Evolutionary conservation across 2,329 filamentous ascomycete genomes (phyloP).

Genomic region (Coniochaeta sp.): DNA sequence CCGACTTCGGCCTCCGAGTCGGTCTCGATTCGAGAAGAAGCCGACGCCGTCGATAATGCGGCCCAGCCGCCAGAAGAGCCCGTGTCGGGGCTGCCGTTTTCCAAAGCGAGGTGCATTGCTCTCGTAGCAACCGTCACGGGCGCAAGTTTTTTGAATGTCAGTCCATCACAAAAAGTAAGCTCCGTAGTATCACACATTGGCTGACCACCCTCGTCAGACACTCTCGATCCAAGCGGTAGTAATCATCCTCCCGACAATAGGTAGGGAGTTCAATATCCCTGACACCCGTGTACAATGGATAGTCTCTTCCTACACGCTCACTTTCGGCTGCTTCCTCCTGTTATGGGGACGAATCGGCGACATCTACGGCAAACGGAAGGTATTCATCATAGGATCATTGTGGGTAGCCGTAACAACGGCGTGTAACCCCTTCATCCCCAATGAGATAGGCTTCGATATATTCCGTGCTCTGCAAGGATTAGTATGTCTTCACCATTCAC

Average conservation of each 20-base stretch:
- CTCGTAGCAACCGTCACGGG: constrained; percentile 47
- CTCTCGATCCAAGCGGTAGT: constrained; percentile 52
- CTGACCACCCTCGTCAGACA: constrained; percentile 30
- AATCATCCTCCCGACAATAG: constrained; percentile 57
- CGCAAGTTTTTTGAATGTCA: constrained; percentile 48
- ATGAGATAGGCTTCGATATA: constrained; percentile 61
- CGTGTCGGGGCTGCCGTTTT: constrained; percentile 17
- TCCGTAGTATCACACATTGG: background rate
- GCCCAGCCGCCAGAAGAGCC: background rate
- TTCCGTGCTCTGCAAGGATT: constrained; percentile 61
- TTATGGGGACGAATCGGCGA: constrained; percentile 63
- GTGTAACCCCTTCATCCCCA: constrained; percentile 55
- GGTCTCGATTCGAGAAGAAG: background rate
- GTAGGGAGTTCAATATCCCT: constrained; percentile 47
- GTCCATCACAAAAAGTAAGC: constrained; percentile 4
- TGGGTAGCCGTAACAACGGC: constrained; percentile 55
- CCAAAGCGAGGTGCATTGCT: constrained; percentile 44
- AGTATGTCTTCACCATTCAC: constrained; percentile 17
- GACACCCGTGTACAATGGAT: constrained; percentile 57
- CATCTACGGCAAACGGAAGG: constrained; percentile 57
- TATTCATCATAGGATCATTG: constrained; percentile 57
- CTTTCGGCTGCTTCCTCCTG: constrained; percentile 61
- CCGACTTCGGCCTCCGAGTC: background rate
- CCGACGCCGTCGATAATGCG: background rate
- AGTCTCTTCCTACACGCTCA: constrained; percentile 56